These are phyloP conservation scores for Fusarium circinatum DNA, from an alignment of 2,329 filamentous ascomycete species.

Conservation along the genomic window DNA sequence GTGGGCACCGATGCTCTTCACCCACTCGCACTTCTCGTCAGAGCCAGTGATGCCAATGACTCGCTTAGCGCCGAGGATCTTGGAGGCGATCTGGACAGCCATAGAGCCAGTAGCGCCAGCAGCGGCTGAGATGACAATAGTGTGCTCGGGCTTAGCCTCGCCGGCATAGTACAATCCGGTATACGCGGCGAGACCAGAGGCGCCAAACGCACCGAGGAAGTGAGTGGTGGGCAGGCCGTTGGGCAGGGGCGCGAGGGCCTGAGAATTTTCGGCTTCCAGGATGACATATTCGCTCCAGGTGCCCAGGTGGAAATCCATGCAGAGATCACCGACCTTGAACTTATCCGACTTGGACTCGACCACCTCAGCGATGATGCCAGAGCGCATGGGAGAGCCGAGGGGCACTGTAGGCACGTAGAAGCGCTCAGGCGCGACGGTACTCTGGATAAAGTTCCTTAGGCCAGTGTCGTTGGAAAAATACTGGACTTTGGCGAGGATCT, in stretches of 20 bases:
- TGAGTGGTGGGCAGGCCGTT: conserved; percentile 39
- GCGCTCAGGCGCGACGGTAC: conserved; percentile 42
- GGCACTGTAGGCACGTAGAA: conserved; percentile 46
- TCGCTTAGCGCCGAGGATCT: conserved; percentile 43
- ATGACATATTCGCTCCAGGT: conserved; percentile 44
- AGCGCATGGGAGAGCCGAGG: conserved; percentile 44
- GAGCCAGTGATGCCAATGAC: conserved; percentile 45
- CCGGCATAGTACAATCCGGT: conserved; percentile 40
- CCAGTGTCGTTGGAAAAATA: conserved; percentile 47
- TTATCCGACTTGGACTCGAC: conserved; percentile 39
- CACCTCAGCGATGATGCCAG: conserved; percentile 45
- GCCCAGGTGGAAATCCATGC: conserved; percentile 46
- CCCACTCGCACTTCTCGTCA: conserved; percentile 46
- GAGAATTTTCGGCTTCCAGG: conserved; percentile 41
- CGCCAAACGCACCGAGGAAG: conserved; percentile 46
- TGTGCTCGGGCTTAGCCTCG: conserved; percentile 43
- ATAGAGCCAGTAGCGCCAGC: conserved; percentile 46
- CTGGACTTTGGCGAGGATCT: conserved; percentile 43
- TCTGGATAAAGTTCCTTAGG: conserved; percentile 45
- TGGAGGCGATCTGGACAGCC: conserved; percentile 45
- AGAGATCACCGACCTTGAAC: conserved; percentile 43
- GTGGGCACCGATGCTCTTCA: conserved; percentile 42
- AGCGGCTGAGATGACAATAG: conserved; percentile 45
- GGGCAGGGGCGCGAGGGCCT: conserved; percentile 40
- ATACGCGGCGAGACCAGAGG: conserved; percentile 43